Conservation (phyloP, 768 basidiomycete genomes). For the Rhodotorula kratochvilovae region DNA sequence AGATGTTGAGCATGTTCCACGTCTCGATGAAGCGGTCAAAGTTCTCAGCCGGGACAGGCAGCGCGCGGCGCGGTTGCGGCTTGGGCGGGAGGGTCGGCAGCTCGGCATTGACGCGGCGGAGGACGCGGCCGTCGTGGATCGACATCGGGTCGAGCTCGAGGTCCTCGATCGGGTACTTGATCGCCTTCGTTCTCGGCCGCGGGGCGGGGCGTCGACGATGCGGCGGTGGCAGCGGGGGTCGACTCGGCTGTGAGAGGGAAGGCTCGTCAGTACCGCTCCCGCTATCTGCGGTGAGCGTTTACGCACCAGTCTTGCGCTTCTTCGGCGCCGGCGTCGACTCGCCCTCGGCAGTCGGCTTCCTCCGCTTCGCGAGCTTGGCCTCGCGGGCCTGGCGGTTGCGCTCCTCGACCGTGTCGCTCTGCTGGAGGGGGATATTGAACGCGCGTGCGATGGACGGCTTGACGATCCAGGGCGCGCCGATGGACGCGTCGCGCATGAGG, state of each 20-base stretch:
- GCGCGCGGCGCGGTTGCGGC: slow-evolving; percentile 24
- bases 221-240: too few species aligned
- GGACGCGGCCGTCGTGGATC: slow-evolving; percentile 40
- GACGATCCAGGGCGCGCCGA: slow-evolving; percentile 93
- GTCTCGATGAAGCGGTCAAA: slow-evolving; percentile 84
- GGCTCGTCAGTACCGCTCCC: not conserved
- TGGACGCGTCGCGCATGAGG: slow-evolving; percentile 82
- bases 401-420: slow-evolving; percentile 77
- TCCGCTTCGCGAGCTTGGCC: slow-evolving; percentile 54
- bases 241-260: not conserved
- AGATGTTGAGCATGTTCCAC: slow-evolving; percentile 91
- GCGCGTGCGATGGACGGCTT: slow-evolving; percentile 75
- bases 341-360: not conserved
- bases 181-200: slow-evolving; percentile 53
- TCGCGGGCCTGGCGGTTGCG: slow-evolving; percentile 75
- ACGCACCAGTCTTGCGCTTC: slow-evolving; percentile 25
- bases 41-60: slow-evolving; percentile 44
- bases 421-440: slow-evolving; percentile 76
- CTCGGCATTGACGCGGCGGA: slow-evolving; percentile 37
- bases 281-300: not conserved
- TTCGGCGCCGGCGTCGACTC: not conserved
- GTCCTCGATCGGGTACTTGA: slow-evolving; percentile 91
- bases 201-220: not conserved
- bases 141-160: slow-evolving; percentile 61
- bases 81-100: slow-evolving; percentile 37